These are phyloP conservation scores for Pseudogymnoascus sp. DNA, from an alignment of 2,329 filamentous ascomycete species.

Conservation along the genomic window DNA sequence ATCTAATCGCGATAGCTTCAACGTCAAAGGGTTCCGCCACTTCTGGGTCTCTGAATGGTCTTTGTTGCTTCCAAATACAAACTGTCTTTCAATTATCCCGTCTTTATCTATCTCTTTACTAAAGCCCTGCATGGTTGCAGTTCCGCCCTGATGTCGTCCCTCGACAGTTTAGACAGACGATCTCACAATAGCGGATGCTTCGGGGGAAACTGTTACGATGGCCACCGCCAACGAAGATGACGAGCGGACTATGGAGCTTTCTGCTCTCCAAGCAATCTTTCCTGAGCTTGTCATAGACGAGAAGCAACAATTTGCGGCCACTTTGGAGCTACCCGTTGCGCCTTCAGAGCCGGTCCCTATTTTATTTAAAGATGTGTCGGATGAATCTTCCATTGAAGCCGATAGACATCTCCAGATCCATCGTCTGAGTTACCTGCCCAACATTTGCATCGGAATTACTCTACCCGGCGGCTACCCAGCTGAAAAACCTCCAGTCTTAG, in stretches of 20 bases:
- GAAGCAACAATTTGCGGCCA: slow-evolving; percentile 35
- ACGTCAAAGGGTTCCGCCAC: not conserved
- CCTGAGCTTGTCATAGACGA: slow-evolving; percentile 49
- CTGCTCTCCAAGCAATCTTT: slow-evolving; percentile 54
- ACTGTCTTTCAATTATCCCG: not conserved
- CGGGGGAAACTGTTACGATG: not conserved
- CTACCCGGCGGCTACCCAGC: slow-evolving; percentile 52
- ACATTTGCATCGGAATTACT: slow-evolving; percentile 43
- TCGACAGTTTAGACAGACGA: not conserved
- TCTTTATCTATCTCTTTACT: not conserved
- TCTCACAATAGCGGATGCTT: not conserved
- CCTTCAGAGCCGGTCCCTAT: slow-evolving; percentile 42
- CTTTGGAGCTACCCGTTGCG: slow-evolving; percentile 49
- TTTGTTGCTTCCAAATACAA: not conserved
- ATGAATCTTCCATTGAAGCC: slow-evolving; percentile 17
- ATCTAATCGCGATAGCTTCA: not conserved
- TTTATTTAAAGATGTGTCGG: not conserved
- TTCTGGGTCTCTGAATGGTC: not conserved
- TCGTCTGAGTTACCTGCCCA: slow-evolving; percentile 40
- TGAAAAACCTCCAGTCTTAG: slow-evolving; percentile 40
- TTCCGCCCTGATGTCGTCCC: not conserved
- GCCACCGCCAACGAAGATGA: slow-evolving; percentile 51
- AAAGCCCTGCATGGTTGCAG: slow-evolving; percentile 2
- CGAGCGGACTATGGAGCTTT: slow-evolving; percentile 49
- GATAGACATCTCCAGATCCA: slow-evolving; percentile 36